Evolutionary conservation across 106 monocot species (phyloP).

Genomic region (Dioscorea zingiberensis): DNA sequence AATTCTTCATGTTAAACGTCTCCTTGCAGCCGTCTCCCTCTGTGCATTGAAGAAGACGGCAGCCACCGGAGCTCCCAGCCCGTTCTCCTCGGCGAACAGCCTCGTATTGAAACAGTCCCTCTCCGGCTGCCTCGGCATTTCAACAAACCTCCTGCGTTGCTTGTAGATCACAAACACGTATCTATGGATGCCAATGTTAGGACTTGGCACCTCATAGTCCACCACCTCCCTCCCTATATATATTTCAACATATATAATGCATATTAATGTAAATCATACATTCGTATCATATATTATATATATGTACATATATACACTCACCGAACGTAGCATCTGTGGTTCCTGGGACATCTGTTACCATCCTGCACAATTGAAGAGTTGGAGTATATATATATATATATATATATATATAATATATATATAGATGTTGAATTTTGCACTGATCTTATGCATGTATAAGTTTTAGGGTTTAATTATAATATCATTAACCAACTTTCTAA

Average conservation of each 20-base stretch:
- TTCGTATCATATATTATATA: neutral
- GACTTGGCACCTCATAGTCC: slow-evolving; percentile 5
- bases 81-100: neutral
- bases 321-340: slow-evolving; percentile 11
- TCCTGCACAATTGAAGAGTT: too few species aligned
- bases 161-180: slow-evolving; percentile 5
- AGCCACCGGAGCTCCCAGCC: neutral
- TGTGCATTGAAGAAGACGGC: slow-evolving; percentile 12
- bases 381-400: too few species aligned
- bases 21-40: neutral
- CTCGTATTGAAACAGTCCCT: neutral
- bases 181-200: slow-evolving; percentile 8
- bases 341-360: slow-evolving; percentile 10
- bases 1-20: neutral
- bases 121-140: neutral
- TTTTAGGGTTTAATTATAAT: too few species aligned
- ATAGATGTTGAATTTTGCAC: too few species aligned
- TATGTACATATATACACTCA: neutral
- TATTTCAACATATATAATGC: neutral
- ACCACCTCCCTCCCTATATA: neutral
- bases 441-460: too few species aligned
- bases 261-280: too few species aligned
- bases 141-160: neutral
- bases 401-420: too few species aligned
- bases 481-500: too few species aligned